Base-by-base conservation (phyloP, 1,284 basidiomycete species). In the Apiotrichum gamsii region DNA sequence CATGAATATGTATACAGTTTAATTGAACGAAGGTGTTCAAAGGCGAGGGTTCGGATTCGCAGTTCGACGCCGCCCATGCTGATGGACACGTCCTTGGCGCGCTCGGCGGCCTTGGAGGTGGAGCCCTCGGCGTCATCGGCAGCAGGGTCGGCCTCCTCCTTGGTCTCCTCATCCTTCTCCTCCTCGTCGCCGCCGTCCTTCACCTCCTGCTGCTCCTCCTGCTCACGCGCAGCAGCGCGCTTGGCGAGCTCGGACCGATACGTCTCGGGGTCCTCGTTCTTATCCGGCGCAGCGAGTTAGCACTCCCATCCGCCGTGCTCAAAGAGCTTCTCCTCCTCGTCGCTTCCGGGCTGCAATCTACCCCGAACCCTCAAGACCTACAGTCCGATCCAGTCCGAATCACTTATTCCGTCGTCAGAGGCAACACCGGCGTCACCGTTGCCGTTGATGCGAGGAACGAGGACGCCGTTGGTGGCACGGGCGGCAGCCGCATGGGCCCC, bases 301-400 rank as follows among this genome's bases (percentile, higher is more conserved):
- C 90, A 94, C 82, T 95, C 90, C 91, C 91, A 95, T 19, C 90
- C 91, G 46, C 91, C 91, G 79, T 88, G 88, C 55, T 87, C 73
- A 24, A 67, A 42, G 39, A 71, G 69, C 51, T 65, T 67, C 25
- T 69, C 73, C 50, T 74, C 74, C 52, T 64, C 75, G 45, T 63
- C 72, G 59, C 66, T 69, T 56, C 70, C 69, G 48, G 60, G 59
- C 6, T 64, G 55, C 32, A 61, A 52, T 51, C 72, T 72, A 5
- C 78, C 76, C 62, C 83, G n/a, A n/a, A n/a, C n/a, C n/a, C n/a
- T n/a, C n/a, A n/a, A n/a, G n/a, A n/a, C n/a, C n/a, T n/a, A n/a
- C n/a, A n/a, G n/a, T n/a, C n/a, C n/a, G n/a, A n/a, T n/a, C n/a
- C n/a, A n/a, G n/a, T n/a, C n/a, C n/a, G n/a, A n/a, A n/a, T n/a